phyloP scores from a whole-genome alignment of 1,284 basidiomycete genomes.

The Heliocybe sulcata region DNA sequence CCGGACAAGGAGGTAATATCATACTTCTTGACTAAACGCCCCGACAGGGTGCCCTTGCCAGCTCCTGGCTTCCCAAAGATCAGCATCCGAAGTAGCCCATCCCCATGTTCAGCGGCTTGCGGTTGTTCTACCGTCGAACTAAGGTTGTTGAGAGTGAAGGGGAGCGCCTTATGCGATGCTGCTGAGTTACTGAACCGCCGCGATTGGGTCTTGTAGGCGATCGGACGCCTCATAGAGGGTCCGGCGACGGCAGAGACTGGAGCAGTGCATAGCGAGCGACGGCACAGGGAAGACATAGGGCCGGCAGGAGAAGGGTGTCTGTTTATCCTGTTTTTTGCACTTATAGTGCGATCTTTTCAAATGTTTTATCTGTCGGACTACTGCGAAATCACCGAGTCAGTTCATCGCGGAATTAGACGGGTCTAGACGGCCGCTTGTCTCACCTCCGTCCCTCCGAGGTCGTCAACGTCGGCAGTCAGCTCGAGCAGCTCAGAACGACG shows the following conservation, averaged over 20 bases:
- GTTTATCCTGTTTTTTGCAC: background rate
- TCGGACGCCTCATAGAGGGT: background rate
- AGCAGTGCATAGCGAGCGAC: background rate
- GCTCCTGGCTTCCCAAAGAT: constrained; percentile 81
- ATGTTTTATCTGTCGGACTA: background rate
- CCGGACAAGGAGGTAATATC: constrained; percentile 71
- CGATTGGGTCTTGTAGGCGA: background rate
- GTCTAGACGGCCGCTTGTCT: constrained; percentile 1
- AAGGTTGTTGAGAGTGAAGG: constrained; percentile 42
- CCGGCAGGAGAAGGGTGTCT: background rate
- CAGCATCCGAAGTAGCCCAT: constrained; percentile 57
- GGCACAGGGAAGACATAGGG: background rate
- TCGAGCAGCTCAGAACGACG: background rate
- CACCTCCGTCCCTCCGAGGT: background rate
- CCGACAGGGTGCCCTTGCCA: constrained; percentile 75
- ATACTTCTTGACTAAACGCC: constrained; percentile 68
- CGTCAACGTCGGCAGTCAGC: background rate
- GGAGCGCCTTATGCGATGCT: constrained; percentile 34
- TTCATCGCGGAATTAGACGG: background rate
- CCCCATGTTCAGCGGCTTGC: constrained; percentile 15
- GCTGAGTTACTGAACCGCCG: constrained; percentile 32
- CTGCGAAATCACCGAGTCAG: background rate
- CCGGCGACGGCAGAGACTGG: background rate
- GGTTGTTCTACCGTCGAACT: constrained; percentile 20
- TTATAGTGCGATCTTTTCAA: background rate